phyloP scores from a whole-genome alignment of 176 grass and related monocot species.

The Phyllostachys edulis region DNA sequence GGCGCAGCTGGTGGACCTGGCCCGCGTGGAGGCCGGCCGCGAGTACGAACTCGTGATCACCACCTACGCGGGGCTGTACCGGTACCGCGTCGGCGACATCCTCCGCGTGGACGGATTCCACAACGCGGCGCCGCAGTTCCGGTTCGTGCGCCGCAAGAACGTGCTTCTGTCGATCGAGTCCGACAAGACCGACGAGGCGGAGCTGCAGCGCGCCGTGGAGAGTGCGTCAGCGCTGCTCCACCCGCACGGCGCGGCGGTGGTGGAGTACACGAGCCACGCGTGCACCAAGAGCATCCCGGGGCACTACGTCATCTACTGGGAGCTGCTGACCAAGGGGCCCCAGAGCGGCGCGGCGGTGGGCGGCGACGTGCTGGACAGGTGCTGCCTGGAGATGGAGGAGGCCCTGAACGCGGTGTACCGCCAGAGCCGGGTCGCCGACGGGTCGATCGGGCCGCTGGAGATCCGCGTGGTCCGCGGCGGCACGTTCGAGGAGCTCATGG shows the following conservation, averaged over 20 bases:
- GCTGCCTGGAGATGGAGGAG: slow-evolving; percentile 74
- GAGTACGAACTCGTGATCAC: slow-evolving; percentile 83
- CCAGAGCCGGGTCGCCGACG: slow-evolving; percentile 54
- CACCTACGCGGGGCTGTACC: slow-evolving; percentile 64
- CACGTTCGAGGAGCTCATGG: slow-evolving; percentile 83
- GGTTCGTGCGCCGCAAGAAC: slow-evolving; percentile 73
- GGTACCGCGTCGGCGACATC: slow-evolving; percentile 69
- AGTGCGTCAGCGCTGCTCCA: slow-evolving; percentile 43
- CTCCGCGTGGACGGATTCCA: slow-evolving; percentile 60
- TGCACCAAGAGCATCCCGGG: slow-evolving; percentile 59
- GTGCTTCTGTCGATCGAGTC: slow-evolving; percentile 66
- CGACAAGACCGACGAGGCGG: slow-evolving; percentile 79
- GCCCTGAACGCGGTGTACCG: slow-evolving; percentile 57
- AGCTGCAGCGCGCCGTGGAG: slow-evolving; percentile 72
- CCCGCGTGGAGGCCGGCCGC: slow-evolving; percentile 35
- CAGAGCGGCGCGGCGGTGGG: not conserved
- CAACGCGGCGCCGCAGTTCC: slow-evolving; percentile 72
- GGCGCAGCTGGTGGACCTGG: slow-evolving; percentile 43
- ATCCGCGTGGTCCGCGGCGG: slow-evolving; percentile 55
- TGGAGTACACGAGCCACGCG: slow-evolving; percentile 69
- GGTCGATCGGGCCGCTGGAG: slow-evolving; percentile 61
- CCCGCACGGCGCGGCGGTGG: slow-evolving; percentile 40
- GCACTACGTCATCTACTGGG: slow-evolving; percentile 80
- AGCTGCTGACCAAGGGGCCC: slow-evolving; percentile 38
- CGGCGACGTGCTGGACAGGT: slow-evolving; percentile 26